These are phyloP conservation scores for Botryotinia narcissicola DNA, from an alignment of 2,329 filamentous ascomycete genomes.

Conservation along the genomic window DNA sequence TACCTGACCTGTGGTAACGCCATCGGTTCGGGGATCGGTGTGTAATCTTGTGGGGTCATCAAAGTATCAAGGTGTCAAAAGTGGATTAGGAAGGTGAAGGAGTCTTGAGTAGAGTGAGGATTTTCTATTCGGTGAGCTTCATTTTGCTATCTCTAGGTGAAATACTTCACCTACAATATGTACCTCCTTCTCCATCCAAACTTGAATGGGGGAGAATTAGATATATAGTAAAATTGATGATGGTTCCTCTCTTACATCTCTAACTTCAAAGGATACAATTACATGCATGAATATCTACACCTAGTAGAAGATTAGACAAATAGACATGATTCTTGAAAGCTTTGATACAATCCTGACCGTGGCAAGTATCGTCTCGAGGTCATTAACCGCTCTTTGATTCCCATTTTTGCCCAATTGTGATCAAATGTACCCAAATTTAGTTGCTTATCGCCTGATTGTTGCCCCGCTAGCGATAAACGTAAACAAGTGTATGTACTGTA, in stretches of 20 bases:
- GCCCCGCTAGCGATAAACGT: conserved; percentile 3
- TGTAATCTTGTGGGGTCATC: neutral
- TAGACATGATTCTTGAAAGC: neutral
- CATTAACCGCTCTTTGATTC: neutral
- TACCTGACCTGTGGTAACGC: conserved; percentile 1
- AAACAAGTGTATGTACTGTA: neutral
- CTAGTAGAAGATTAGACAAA: neutral
- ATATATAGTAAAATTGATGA: neutral
- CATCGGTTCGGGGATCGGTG: conserved; percentile 7
- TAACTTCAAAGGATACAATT: neutral
- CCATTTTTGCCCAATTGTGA: neutral
- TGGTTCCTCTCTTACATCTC: neutral
- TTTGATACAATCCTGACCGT: neutral
- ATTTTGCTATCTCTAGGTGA: neutral
- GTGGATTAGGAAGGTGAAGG: conserved; percentile 4
- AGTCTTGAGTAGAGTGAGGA: neutral
- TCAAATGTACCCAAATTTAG: neutral
- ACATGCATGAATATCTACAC: neutral
- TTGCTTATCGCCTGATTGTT: conserved; percentile 6
- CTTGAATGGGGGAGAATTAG: neutral
- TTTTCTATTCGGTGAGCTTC: conserved; percentile 11
- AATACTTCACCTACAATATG: conserved; percentile 1
- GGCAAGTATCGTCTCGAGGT: neutral
- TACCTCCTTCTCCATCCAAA: neutral
- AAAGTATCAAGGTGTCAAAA: neutral